Evolutionary conservation across 108 stramenopile genomes (phyloP).

Genomic region (Cylindrotheca fusiformis): DNA sequence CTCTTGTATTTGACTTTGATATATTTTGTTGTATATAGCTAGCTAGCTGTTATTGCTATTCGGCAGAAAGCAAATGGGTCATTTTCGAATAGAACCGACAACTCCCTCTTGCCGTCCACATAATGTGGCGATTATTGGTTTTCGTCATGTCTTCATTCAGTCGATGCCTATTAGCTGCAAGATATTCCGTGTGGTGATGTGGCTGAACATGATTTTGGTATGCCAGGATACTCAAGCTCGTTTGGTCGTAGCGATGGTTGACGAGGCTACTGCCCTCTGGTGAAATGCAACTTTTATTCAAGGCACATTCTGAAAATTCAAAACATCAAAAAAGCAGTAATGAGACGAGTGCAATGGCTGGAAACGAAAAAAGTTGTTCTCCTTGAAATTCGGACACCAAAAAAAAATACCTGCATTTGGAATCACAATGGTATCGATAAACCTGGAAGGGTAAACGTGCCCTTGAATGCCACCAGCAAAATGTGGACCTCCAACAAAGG

Average conservation of each 20-base stretch:
- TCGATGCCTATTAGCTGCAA: slow-evolving; percentile 8
- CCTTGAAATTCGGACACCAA: neutral
- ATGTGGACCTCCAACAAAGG: slow-evolving; percentile 23
- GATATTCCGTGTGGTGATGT: slow-evolving; percentile 22
- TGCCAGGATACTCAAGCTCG: slow-evolving; percentile 30
- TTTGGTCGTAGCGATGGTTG: slow-evolving; percentile 39
- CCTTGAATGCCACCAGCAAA: slow-evolving; percentile 38
- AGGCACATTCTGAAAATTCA: slow-evolving; percentile 25
- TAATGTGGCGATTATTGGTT: neutral
- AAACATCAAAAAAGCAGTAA: too few species aligned
- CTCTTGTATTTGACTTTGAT: too few species aligned
- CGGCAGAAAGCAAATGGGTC: neutral
- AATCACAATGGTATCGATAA: slow-evolving; percentile 25
- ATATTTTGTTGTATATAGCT: too few species aligned
- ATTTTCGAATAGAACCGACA: slow-evolving; percentile 14
- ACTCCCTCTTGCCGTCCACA: slow-evolving; percentile 13
- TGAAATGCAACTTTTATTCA: slow-evolving; percentile 28
- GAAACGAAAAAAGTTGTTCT: too few species aligned
- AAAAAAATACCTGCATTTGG: slow-evolving; percentile 17
- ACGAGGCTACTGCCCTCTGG: slow-evolving; percentile 3
- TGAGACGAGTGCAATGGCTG: too few species aligned
- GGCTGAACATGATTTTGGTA: slow-evolving; percentile 22
- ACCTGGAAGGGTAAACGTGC: slow-evolving; percentile 31
- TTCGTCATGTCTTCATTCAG: slow-evolving; percentile 8
- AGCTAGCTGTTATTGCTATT: too few species aligned